Evolutionary conservation across 495 filamentous ascomycete genomes (phyloP).

Genomic region (Penicillium fimorum): DNA sequence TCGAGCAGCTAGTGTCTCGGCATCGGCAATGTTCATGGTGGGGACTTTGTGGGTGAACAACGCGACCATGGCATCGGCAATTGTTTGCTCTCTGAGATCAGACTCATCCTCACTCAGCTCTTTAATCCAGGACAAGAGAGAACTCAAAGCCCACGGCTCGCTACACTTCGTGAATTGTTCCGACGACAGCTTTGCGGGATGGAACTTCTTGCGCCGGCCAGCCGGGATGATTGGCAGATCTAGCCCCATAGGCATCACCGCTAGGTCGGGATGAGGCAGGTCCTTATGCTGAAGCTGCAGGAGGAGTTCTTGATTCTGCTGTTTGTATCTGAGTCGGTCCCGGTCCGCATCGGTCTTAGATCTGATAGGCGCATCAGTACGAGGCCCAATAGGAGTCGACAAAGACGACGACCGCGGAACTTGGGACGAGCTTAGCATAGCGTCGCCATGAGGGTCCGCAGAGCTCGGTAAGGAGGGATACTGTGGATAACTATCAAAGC

Average conservation of each 20-base stretch:
- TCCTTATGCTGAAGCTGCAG: conserved; percentile 50
- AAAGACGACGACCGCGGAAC: conserved; percentile 88
- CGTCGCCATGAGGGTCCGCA: conserved; percentile 47
- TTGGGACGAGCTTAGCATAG: conserved; percentile 45
- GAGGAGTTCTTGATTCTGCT: conserved; percentile 56
- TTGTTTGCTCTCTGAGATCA: conserved; percentile 77
- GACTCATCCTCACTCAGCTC: conserved; percentile 80
- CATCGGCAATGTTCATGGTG: conserved; percentile 98
- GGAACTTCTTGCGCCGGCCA: conserved; percentile 73
- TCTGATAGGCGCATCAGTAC: conserved; percentile 75
- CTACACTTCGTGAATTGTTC: conserved; percentile 81
- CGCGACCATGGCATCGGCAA: conserved; percentile 82
- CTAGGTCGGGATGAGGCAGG: conserved; percentile 39
- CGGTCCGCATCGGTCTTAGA: conserved; percentile 93
- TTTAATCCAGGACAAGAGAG: conserved; percentile 82
- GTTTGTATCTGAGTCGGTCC: conserved; percentile 60
- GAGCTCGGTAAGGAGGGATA: conserved; percentile 45
- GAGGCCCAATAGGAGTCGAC: conserved; percentile 74
- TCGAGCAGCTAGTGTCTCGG: conserved; percentile 76
- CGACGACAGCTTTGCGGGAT: conserved; percentile 79
- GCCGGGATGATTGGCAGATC: conserved; percentile 71
- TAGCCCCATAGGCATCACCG: conserved; percentile 52
- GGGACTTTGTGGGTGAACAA: conserved; percentile 95
- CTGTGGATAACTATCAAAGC: conserved; percentile 35
- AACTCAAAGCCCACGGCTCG: conserved; percentile 92